Evolutionary conservation across 2,329 filamentous ascomycete species (phyloP).

Genomic region (Teratosphaeria zuluensis): DNA sequence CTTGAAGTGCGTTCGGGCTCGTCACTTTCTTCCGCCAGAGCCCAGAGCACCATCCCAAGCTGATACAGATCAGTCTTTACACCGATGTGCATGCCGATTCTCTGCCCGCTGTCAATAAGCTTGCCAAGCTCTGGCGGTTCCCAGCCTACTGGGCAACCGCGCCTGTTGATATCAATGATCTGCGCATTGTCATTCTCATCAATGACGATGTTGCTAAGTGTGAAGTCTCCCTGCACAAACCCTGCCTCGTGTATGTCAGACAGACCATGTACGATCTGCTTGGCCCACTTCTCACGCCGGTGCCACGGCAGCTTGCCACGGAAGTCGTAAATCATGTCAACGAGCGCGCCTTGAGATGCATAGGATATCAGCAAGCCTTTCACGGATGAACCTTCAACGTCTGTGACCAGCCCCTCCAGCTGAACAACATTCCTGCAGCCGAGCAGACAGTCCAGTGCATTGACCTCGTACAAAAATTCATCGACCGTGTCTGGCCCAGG

Average conservation of each 20-base stretch:
- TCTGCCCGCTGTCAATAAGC: slow-evolving; percentile 77
- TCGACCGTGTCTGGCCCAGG: slow-evolving; percentile 91
- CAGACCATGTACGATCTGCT: slow-evolving; percentile 79
- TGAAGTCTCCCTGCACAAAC: slow-evolving; percentile 96
- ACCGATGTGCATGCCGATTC: slow-evolving; percentile 94
- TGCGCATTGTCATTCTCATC: slow-evolving; percentile 76
- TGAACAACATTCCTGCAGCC: slow-evolving; percentile 69
- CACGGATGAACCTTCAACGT: slow-evolving; percentile 61
- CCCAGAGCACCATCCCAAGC: slow-evolving; percentile 95
- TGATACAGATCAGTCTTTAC: slow-evolving; percentile 96
- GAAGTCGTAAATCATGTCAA: slow-evolving; percentile 81
- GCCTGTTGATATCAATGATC: slow-evolving; percentile 96
- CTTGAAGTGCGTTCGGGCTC: slow-evolving; percentile 74
- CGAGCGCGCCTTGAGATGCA: slow-evolving; percentile 75
- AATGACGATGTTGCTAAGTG: slow-evolving; percentile 92
- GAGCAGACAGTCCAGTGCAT: slow-evolving; percentile 72
- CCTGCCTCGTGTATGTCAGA: slow-evolving; percentile 91
- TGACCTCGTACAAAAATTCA: slow-evolving; percentile 95
- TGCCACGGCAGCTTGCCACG: slow-evolving; percentile 56
- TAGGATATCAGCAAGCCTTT: slow-evolving; percentile 87
- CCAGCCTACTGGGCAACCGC: slow-evolving; percentile 96
- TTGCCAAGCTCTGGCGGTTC: slow-evolving; percentile 84
- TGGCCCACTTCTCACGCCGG: slow-evolving; percentile 75
- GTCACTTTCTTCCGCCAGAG: slow-evolving; percentile 74
- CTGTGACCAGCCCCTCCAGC: slow-evolving; percentile 79